These are phyloP conservation scores for Helminthosporium solani DNA, from an alignment of 2,329 filamentous ascomycete species.

Conservation along the genomic window DNA sequence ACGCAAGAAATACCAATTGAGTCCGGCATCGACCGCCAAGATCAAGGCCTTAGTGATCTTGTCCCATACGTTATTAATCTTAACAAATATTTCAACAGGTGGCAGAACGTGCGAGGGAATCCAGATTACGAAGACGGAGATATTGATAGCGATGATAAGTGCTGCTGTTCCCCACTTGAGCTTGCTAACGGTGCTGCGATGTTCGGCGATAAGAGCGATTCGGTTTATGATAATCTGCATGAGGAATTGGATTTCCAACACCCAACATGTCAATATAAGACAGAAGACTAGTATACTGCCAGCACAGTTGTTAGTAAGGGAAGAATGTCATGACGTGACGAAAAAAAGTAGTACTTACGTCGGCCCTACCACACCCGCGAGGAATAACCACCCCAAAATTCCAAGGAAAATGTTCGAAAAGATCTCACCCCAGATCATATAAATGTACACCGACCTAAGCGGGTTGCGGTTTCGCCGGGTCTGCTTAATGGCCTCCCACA, in stretches of 20 bases:
- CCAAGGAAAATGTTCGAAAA: conserved; percentile 31
- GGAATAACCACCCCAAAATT: conserved; percentile 35
- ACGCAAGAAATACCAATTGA: conserved; percentile 57
- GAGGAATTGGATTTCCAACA: conserved; percentile 53
- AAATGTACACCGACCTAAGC: conserved; percentile 35
- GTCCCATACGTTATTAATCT: conserved; percentile 56
- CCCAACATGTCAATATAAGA: no score
- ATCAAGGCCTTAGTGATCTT: conserved; percentile 56
- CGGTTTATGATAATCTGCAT: conserved; percentile 60
- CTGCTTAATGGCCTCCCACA: conserved; percentile 40
- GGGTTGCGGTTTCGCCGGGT: conserved; percentile 39
- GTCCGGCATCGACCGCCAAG: conserved; percentile 50
- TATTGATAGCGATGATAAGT: conserved; percentile 53
- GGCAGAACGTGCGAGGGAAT: conserved; percentile 50
- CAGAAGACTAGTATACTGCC: no score
- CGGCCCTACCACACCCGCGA: conserved; percentile 31
- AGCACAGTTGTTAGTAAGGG: no score
- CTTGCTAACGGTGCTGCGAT: conserved; percentile 38
- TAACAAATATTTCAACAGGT: conserved; percentile 36
- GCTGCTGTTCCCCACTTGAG: conserved; percentile 52
- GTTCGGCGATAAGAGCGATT: conserved; percentile 51
- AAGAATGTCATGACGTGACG: no score
- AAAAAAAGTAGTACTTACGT: conserved; percentile 28
- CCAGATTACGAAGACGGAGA: conserved; percentile 57
- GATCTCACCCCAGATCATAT: conserved; percentile 41